Base-by-base conservation (phyloP, 352 stramenopile genomes). In the Pythium coloratum region DNA sequence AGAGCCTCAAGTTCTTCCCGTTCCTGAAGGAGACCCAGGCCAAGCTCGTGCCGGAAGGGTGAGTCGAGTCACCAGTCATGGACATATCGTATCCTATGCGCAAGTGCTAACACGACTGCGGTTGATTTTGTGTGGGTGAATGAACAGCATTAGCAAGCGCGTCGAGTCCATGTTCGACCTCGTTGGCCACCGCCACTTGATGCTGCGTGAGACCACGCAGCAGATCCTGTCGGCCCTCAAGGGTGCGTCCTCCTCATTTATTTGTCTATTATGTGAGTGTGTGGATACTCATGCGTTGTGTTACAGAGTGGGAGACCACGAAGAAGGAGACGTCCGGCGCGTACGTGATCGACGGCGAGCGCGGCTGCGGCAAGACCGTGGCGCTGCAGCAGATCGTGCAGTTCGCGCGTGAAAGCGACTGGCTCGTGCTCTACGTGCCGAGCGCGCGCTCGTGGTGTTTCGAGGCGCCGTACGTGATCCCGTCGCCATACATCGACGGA, bases 381-480 rank as follows among this genome's bases (percentile, higher is more conserved):
- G 82, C 87, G 69, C 73, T 96, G 38, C 81, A 94, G 60, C 87
- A 96, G 76, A 92, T 95, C 64, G 88, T 96, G 70, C 86, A 95
- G 71, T 95, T 83, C 60, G 88, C 88, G 46, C 86, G 88, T 30
- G 88, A 94, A 65, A 92, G 78, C 71, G 78, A 89, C 49, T 96
- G 88, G 88, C 73, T 96, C 63, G 86, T 94, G 65, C 78, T 96
- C 28, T 95, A 94, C 70, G 76, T 94, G 32, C 88, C 87, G 16
- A 76, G 81, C 61, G 81, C 86, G 57, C 86, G 88, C 56, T 81
- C 85, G 63, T 95, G 86, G 86, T 91, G 78, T 62, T 67, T 81
- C 24, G 86, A 94, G 42, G 87, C 85, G 26, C 86, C 85, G 54
- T 94, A 94, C 70, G 87, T 96, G 67, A 94, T 92, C 73, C 81